phyloP scores from a whole-genome alignment of 2,329 filamentous ascomycete genomes.

The Corynespora cassiicola region DNA sequence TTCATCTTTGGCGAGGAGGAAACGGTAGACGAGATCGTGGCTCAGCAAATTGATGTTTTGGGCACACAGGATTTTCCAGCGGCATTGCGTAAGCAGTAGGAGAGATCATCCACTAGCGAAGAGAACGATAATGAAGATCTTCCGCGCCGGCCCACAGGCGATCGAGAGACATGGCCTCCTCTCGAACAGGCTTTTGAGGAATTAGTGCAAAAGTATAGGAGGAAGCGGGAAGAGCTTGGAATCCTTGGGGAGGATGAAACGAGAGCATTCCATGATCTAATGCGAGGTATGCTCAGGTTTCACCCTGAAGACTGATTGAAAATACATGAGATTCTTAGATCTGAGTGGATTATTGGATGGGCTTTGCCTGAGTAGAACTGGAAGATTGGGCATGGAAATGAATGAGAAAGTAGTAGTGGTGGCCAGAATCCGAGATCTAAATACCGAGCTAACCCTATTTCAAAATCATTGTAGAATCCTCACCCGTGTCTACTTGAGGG shows the following conservation, averaged over 20 bases:
- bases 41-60: conserved; percentile 16
- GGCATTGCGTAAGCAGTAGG: conserved; percentile 13
- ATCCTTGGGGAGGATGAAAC: conserved; percentile 15
- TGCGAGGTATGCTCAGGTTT: conserved; percentile 18
- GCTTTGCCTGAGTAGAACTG: conserved; percentile 10
- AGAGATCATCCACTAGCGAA: conserved; percentile 5
- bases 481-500: too few relatives aligned
- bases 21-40: conserved; percentile 13
- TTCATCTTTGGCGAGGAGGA: conserved; percentile 14
- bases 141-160: conserved; percentile 6
- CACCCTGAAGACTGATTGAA: conserved; percentile 14
- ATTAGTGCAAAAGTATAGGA: conserved; percentile 16
- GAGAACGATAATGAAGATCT: neutral
- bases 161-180: conserved; percentile 13
- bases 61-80: conserved; percentile 13
- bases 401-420: too few relatives aligned
- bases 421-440: too few relatives aligned
- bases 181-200: conserved; percentile 14
- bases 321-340: conserved; percentile 14
- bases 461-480: too few relatives aligned
- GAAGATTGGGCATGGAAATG: too few relatives aligned
- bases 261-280: conserved; percentile 13
- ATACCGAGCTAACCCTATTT: too few relatives aligned
- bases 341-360: conserved; percentile 15
- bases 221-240: conserved; percentile 6